Conservation (phyloP, 768 basidiomycete species). For the Amanita rimosa region DNA sequence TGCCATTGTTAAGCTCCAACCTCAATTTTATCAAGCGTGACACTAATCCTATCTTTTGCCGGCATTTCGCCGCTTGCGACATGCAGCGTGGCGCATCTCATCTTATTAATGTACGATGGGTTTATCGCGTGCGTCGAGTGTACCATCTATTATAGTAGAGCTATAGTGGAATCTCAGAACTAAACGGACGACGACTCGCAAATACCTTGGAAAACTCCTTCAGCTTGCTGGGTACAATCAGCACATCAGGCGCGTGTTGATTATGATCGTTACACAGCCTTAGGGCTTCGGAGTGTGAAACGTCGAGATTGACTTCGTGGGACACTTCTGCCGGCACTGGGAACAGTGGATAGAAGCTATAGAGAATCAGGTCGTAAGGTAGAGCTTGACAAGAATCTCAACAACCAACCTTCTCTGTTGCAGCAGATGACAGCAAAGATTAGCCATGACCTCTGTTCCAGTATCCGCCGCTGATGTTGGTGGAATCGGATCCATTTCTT, state of each 20-base stretch:
- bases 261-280: conserved; percentile 25
- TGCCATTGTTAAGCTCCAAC: neutral
- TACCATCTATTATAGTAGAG: conserved; percentile 42
- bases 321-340: conserved; percentile 69
- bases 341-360: conserved; percentile 92
- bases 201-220: conserved; percentile 84
- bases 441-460: conserved; percentile 65
- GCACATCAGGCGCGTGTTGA: conserved; percentile 63
- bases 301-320: conserved; percentile 81
- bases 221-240: conserved; percentile 80
- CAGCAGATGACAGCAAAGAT: conserved; percentile 67
- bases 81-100: conserved; percentile 38
- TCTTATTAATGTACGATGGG: conserved; percentile 66
- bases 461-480: conserved; percentile 28
- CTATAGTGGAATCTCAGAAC: neutral
- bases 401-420: conserved; percentile 70
- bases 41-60: conserved; percentile 22
- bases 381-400: neutral
- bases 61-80: conserved; percentile 17
- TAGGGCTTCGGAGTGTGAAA: conserved; percentile 55
- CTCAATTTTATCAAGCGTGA: conserved; percentile 22
- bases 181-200: neutral
- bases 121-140: conserved; percentile 76
- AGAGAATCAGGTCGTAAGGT: neutral
- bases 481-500: conserved; percentile 43